Percentiles rank a stretch among this genome's conserved stretches.
phyloP scores from a whole-genome alignment of 1,139 yeast species.

The Lodderomyces theae region DNA sequence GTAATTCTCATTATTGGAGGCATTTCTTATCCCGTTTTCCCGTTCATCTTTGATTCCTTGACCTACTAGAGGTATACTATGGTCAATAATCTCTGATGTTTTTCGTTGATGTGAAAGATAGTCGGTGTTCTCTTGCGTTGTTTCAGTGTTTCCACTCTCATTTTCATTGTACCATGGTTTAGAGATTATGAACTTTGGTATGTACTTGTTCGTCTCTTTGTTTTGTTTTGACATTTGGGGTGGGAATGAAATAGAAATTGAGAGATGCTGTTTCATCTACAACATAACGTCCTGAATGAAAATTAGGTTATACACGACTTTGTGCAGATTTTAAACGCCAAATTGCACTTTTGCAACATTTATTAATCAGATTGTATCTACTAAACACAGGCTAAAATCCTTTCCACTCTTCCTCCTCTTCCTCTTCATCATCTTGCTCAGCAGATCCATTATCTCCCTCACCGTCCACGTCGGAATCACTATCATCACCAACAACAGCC shows the following conservation, averaged over 20 bases:
- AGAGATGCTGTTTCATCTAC: background rate
- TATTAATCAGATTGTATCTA: too few relatives aligned
- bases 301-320: too few relatives aligned
- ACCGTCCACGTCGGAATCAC: slow-evolving; percentile 19
- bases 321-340: too few relatives aligned
- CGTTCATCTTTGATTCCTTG: slow-evolving; percentile 34
- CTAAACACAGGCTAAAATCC: slow-evolving; percentile 22
- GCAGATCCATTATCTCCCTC: slow-evolving; percentile 17
- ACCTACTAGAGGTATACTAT: slow-evolving; percentile 32
- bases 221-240: slow-evolving; percentile 14
- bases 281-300: too few relatives aligned
- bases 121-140: slow-evolving; percentile 15
- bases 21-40: slow-evolving; percentile 14
- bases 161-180: slow-evolving; percentile 30
- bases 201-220: slow-evolving; percentile 18
- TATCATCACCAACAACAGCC: slow-evolving; percentile 48
- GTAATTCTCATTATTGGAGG: slow-evolving; percentile 39
- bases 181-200: slow-evolving; percentile 31
- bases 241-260: too few relatives aligned
- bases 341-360: too few relatives aligned
- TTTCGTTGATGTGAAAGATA: slow-evolving; percentile 27
- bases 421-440: slow-evolving; percentile 18
- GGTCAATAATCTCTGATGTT: slow-evolving; percentile 23
- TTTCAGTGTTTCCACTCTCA: slow-evolving; percentile 1
- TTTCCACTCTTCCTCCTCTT: slow-evolving; percentile 31